phyloP scores from a whole-genome alignment of 768 basidiomycete species.

The Collybiopsis luxurians region DNA sequence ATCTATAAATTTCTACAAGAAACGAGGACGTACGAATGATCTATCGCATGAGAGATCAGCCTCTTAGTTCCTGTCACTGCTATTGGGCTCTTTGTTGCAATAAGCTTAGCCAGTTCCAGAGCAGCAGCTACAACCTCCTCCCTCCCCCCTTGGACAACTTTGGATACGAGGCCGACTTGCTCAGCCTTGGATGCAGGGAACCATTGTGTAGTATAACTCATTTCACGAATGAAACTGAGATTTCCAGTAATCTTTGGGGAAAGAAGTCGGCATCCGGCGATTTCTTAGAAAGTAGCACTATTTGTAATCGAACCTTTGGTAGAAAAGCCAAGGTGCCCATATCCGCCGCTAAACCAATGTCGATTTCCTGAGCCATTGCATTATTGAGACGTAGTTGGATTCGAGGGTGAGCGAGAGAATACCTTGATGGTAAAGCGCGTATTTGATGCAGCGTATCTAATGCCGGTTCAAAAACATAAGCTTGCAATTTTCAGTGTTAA shows the following conservation, averaged over 20 bases:
- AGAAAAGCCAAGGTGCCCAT: slow-evolving; percentile 83
- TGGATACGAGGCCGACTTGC: slow-evolving; percentile 71
- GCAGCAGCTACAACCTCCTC: slow-evolving; percentile 68
- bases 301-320: slow-evolving; percentile 35
- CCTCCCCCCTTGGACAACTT: slow-evolving; percentile 61
- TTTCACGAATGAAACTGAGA: slow-evolving; percentile 66
- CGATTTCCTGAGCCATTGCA: slow-evolving; percentile 60
- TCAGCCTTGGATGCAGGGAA: slow-evolving; percentile 71
- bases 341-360: slow-evolving; percentile 85
- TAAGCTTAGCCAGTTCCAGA: slow-evolving; percentile 58
- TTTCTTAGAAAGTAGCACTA: too few species aligned
- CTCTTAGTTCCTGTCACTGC: slow-evolving; percentile 78
- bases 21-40: slow-evolving; percentile 72
- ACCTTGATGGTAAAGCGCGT: slow-evolving; percentile 74
- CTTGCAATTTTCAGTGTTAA: too few species aligned
- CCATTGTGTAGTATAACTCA: slow-evolving; percentile 70
- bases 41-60: slow-evolving; percentile 72
- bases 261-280: too few species aligned
- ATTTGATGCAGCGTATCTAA: slow-evolving; percentile 53
- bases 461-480: too few species aligned
- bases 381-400: background rate
- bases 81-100: slow-evolving; percentile 77
- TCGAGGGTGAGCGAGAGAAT: slow-evolving; percentile 8
- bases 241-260: slow-evolving; percentile 68
- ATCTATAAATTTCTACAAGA: background rate